These are phyloP conservation scores for Puccinia sorghi DNA, from an alignment of 1,284 basidiomycete species.

Conservation along the genomic window DNA sequence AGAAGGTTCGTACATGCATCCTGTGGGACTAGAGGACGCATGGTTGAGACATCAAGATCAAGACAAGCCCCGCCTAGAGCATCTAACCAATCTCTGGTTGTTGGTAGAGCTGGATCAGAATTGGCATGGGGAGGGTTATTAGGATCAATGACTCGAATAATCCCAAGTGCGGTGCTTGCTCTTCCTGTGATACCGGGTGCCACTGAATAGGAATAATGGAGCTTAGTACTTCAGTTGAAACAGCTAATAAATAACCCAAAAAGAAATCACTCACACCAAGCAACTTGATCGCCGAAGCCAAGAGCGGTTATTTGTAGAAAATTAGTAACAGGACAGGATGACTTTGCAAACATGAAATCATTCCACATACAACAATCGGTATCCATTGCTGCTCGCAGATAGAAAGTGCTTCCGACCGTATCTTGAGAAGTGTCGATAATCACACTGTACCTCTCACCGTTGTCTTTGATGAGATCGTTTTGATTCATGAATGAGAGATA, in stretches of 20 bases:
- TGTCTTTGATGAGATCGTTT: constrained; percentile 13
- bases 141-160: constrained; percentile 22
- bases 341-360: background rate
- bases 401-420: constrained; percentile 26
- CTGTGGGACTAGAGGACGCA: constrained; percentile 20
- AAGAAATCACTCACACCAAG: background rate
- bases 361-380: constrained; percentile 45
- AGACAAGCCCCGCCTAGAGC: constrained; percentile 29
- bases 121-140: background rate
- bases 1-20: constrained; percentile 32
- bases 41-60: constrained; percentile 29
- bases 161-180: constrained; percentile 27
- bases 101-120: constrained; percentile 2
- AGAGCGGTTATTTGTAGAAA: background rate
- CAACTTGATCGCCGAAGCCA: background rate
- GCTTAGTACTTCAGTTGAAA: background rate
- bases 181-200: constrained; percentile 31
- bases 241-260: background rate
- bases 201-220: constrained; percentile 17
- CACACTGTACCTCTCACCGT: constrained; percentile 43
- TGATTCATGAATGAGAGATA: background rate
- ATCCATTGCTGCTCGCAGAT: constrained; percentile 43
- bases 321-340: constrained; percentile 1
- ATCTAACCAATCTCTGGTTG: constrained; percentile 38
- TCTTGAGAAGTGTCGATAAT: constrained; percentile 28